Percentiles rank a stretch among this genome's conserved stretches.
Evolutionary conservation across 1,139 yeast genomes (phyloP).

Genomic region (Suhomyces atakaporum): DNA sequence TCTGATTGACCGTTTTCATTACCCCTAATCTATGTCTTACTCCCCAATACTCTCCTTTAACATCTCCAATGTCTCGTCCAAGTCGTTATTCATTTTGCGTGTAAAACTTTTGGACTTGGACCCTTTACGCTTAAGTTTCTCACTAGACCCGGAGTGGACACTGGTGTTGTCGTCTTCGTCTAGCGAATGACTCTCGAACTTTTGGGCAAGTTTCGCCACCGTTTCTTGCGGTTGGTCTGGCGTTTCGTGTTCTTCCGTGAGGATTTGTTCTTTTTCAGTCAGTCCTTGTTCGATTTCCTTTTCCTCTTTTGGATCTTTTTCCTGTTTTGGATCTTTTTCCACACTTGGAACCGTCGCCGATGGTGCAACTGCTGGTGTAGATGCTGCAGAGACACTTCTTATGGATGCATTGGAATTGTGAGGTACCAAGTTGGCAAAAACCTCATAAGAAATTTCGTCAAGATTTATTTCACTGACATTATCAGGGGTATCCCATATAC

Average conservation of each 20-base stretch:
- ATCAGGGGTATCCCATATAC: constrained; percentile 56
- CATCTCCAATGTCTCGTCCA: constrained; percentile 44
- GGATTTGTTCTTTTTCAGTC: too few relatives aligned
- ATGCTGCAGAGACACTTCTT: constrained; percentile 10
- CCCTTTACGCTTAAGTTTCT: constrained; percentile 10
- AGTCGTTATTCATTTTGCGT: constrained; percentile 33
- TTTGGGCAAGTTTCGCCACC: constrained; percentile 14
- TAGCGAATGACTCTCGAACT: constrained; percentile 10
- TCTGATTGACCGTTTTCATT: too few relatives aligned
- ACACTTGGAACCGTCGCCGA: constrained; percentile 8
- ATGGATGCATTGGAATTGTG: constrained; percentile 7
- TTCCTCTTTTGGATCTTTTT: background rate
- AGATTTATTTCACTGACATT: constrained; percentile 27
- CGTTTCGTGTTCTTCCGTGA: too few relatives aligned
- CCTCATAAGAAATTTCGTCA: constrained; percentile 18
- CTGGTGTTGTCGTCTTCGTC: constrained; percentile 14
- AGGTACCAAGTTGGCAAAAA: constrained; percentile 16
- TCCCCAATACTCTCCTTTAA: constrained; percentile 39
- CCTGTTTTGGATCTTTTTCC: background rate
- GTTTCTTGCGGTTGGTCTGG: too few relatives aligned
- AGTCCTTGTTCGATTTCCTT: too few relatives aligned
- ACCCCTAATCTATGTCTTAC: constrained; percentile 4
- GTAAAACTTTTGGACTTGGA: constrained; percentile 21
- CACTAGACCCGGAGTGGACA: constrained; percentile 9
- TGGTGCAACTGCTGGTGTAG: constrained; percentile 12